Base-by-base conservation (phyloP, 495 filamentous ascomycete species). In the Hypoxylon cercidicola region DNA sequence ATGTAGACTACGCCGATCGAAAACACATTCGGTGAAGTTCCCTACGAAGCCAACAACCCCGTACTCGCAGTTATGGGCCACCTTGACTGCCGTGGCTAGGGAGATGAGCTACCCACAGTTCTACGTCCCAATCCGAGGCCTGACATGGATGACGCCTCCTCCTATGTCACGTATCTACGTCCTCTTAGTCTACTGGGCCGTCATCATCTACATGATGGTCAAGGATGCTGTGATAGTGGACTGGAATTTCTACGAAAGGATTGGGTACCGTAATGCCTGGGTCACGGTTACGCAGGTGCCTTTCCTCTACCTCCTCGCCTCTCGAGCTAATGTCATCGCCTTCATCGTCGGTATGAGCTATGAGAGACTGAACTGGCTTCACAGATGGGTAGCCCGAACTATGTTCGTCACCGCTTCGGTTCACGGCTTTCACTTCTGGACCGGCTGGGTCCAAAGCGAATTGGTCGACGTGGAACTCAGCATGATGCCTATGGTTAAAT, bases 201-300 rank as follows among this genome's bases (percentile, higher is more conserved):
- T 87, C 51, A 79, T 90, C 55, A 74, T 87, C 55, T 81, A 83
- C 32, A 82, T 90, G 64, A 82, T 87, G 75, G 73, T 81, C 18
- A 76, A 80, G 28, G 75, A 76, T 47, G 76, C 75, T 18, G 70
- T 84, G 59, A 77, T 77, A 52, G 47, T 74, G 47, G 74, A 81
- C 30, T 56, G 68, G 57, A 72, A 78, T 40, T 80, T 75, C 68
- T 90, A 84, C 81, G 90, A 96, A 72, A 79, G 86, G 48, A 84
- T 95, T 53, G 92, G 85, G 7, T 93, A 88, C 70, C 87, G 92
- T 39, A 86, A 87, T 41, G 92, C 87, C 6, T 93, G 88, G 80
- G 81, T 96, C 34, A 84, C 90, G 15, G 81, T 92, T 56, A 86
- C 85, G n/a, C 93, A 96, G 74, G 70, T 96, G n/a, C 92, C 92